A percentile compares a stretch with the other conserved stretches of the same genome.
Conservation (phyloP, 179 eudicot genomes). For the Silene coronaria region DNA sequence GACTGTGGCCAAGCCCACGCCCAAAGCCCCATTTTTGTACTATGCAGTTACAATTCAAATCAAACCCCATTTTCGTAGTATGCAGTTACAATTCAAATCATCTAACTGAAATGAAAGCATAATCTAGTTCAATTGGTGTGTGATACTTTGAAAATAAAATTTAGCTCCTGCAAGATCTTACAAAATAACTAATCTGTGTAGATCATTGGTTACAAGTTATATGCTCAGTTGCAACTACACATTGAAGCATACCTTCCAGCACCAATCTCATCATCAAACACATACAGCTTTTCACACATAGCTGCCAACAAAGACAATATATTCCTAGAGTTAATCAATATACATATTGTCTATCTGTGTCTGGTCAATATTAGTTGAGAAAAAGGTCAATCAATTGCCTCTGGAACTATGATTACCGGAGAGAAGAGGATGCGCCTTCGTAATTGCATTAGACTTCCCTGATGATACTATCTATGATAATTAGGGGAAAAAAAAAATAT, state of each 20-base stretch:
- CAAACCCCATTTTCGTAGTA: neutral
- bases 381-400: neutral
- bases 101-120: neutral
- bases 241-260: slow-evolving; percentile 66
- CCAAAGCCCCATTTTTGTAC: neutral
- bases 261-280: slow-evolving; percentile 70
- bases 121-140: slow-evolving; percentile 2
- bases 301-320: slow-evolving; percentile 43
- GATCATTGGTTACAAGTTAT: neutral
- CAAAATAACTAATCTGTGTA: neutral
- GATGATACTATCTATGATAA: slow-evolving; percentile 55
- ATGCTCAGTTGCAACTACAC: neutral
- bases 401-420: slow-evolving; percentile 40
- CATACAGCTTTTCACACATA: slow-evolving; percentile 56
- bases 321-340: slow-evolving; percentile 15
- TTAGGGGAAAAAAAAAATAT: slow-evolving; percentile 15
- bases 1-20: neutral
- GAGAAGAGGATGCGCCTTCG: slow-evolving; percentile 59
- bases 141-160: neutral
- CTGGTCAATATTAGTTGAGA: neutral
- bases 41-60: neutral
- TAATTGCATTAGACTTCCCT: slow-evolving; percentile 55
- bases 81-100: neutral
- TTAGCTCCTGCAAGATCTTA: neutral
- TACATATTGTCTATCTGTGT: neutral